Conservation (phyloP, 179 eudicot species). For the Patellifolia procumbens region DNA sequence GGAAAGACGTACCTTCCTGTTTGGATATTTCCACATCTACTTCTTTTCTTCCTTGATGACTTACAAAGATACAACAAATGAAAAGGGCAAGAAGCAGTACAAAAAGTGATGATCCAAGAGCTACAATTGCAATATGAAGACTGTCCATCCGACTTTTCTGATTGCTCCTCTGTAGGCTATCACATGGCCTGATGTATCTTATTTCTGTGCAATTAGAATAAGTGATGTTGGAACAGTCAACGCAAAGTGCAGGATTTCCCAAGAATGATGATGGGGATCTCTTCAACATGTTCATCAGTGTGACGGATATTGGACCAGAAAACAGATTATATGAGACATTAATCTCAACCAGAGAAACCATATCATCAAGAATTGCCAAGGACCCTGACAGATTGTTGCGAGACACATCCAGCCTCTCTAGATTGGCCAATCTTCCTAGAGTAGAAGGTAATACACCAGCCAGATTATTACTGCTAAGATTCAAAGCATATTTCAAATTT, state of each 20-base stretch:
- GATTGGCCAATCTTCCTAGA: slow-evolving; percentile 42
- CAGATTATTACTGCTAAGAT: slow-evolving; percentile 56
- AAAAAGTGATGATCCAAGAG: slow-evolving; percentile 41
- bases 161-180: slow-evolving; percentile 10
- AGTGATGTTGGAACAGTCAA: slow-evolving; percentile 31
- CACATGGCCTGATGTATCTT: slow-evolving; percentile 40
- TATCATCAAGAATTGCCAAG: slow-evolving; percentile 38
- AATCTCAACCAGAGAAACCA: slow-evolving; percentile 40
- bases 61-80: slow-evolving; percentile 30
- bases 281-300: slow-evolving; percentile 36
- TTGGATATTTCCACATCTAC: slow-evolving; percentile 36
- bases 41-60: slow-evolving; percentile 20
- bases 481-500: slow-evolving; percentile 43
- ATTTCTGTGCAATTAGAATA: slow-evolving; percentile 30
- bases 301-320: slow-evolving; percentile 52
- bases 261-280: slow-evolving; percentile 51
- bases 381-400: slow-evolving; percentile 55
- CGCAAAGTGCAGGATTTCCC: slow-evolving; percentile 64
- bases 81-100: slow-evolving; percentile 35
- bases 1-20: slow-evolving; percentile 52
- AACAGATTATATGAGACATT: slow-evolving; percentile 59
- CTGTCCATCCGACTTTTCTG: slow-evolving; percentile 22
- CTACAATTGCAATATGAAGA: slow-evolving; percentile 43
- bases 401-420: slow-evolving; percentile 55
- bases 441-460: slow-evolving; percentile 50